phyloP scores from a whole-genome alignment of 2,329 filamentous ascomycete genomes.

The Aspergillus oerlinghausenensis region DNA sequence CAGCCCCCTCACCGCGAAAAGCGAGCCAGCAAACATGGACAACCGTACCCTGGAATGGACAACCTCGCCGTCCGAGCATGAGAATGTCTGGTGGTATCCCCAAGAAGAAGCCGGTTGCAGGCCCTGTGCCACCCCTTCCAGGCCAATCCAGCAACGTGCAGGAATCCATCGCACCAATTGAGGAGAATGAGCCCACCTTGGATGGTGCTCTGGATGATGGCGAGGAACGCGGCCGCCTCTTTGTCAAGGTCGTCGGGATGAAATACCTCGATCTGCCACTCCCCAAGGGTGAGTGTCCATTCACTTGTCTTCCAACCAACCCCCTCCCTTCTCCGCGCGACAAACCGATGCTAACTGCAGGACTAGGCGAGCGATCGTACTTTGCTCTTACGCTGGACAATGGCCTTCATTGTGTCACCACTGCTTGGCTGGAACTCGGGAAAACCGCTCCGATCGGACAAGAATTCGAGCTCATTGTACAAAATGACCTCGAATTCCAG shows the following conservation, averaged over 20 bases:
- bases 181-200: slow-evolving; percentile 64
- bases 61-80: slow-evolving; percentile 63
- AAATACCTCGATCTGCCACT: slow-evolving; percentile 92
- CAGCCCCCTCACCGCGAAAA: slow-evolving; percentile 69
- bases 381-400: slow-evolving; percentile 98
- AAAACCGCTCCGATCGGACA: slow-evolving; percentile 92
- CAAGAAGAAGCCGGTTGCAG: slow-evolving; percentile 57
- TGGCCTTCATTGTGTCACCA: slow-evolving; percentile 94
- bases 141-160: slow-evolving; percentile 79
- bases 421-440: slow-evolving; percentile 87
- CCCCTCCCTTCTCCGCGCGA: background rate
- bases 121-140: slow-evolving; percentile 74
- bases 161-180: slow-evolving; percentile 57
- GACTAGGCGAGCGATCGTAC: slow-evolving; percentile 76
- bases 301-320: background rate
- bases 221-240: slow-evolving; percentile 82
- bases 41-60: slow-evolving; percentile 93
- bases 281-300: slow-evolving; percentile 68
- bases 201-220: slow-evolving; percentile 65
- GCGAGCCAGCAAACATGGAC: slow-evolving; percentile 87
- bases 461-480: slow-evolving; percentile 95
- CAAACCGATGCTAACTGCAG: slow-evolving; percentile 20
- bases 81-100: slow-evolving; percentile 55
- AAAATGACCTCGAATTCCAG: slow-evolving; percentile 98
- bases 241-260: slow-evolving; percentile 97